Base-by-base conservation (phyloP, 495 filamentous ascomycete species). In the Hypomontagnella monticulosa region DNA sequence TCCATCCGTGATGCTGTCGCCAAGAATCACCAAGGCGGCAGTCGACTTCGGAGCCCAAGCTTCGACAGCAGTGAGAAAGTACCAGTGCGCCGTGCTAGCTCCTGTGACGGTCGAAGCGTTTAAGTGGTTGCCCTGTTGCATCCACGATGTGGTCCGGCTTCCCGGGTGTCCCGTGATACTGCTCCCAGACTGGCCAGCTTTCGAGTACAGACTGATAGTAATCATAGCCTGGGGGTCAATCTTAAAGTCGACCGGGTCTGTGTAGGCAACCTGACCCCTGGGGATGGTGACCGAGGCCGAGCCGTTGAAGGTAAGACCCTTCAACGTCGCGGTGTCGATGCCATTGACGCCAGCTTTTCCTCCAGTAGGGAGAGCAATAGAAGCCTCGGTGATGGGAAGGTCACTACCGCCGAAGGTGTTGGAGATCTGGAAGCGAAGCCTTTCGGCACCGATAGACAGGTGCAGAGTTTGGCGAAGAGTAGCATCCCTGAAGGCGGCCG, bases 1-100 rank as follows among this genome's bases (percentile, higher is more conserved):
- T 0, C 89, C 90, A 66, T 92, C 90, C 4, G 89, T 91, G 65
- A 93, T 91, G 64, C 86, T 89, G 70, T 93, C 90, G 4, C 90
- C 89, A 4, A 93, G 78, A 23, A 93, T 84, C 2, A 82, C 80
- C 33, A 91, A 81, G 7, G 81, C 79, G 9, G 72, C 66, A 4
- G 75, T 72, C 23, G 78, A 48, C 6, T 69, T 63, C 0, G 85
- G 80, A 2, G 77, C 73, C 73, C 79, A 83, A 4, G 80, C 88
- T 70, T 91, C 89, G 19, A 91, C 76, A 0, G 78, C 83, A 20
- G 78, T 84, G 38, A 90, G 70, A 52, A 87, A 91, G 50, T 83
- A 84, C 88, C 88, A 84, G 55, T 84, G 81, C 32, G 76, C 79
- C 23, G 78, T 77, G 48, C 65, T 76, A 6, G 75, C 57, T 0